phyloP scores from a whole-genome alignment of 768 basidiomycete species.

The Naganishia friedmannii region DNA sequence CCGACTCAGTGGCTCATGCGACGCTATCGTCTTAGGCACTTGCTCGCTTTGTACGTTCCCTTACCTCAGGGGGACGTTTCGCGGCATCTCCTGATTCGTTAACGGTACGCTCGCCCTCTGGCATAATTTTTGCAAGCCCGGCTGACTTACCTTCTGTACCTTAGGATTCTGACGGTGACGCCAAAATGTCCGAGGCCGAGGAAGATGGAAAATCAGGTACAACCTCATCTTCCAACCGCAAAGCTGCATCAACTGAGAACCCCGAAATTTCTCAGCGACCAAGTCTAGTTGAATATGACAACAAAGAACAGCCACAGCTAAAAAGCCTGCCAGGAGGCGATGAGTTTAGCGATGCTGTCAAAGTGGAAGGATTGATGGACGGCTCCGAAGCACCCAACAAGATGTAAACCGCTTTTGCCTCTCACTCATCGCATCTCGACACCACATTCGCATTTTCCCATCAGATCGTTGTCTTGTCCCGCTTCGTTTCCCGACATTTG shows the following conservation, averaged over 20 bases:
- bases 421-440: slow-evolving; percentile 4
- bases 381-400: slow-evolving; percentile 45
- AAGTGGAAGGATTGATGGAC: slow-evolving; percentile 50
- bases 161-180: slow-evolving; percentile 28
- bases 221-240: slow-evolving; percentile 17
- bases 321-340: slow-evolving; percentile 43
- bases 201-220: slow-evolving; percentile 23
- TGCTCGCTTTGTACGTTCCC: slow-evolving; percentile 25
- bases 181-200: slow-evolving; percentile 24
- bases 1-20: not conserved
- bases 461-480: not conserved
- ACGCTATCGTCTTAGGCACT: slow-evolving; percentile 8
- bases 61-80: slow-evolving; percentile 13
- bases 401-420: slow-evolving; percentile 28
- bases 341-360: slow-evolving; percentile 37
- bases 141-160: not conserved
- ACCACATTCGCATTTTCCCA: slow-evolving; percentile 9
- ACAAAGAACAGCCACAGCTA: slow-evolving; percentile 37
- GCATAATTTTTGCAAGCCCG: not conserved
- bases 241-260: slow-evolving; percentile 17
- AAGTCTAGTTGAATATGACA: slow-evolving; percentile 9
- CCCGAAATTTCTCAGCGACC: slow-evolving; percentile 26
- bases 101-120: not conserved
- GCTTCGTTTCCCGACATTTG: slow-evolving; percentile 3
- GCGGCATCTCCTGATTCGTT: slow-evolving; percentile 14